Percentiles rank a stretch among this genome's conserved stretches.
These are phyloP conservation scores for Phytopythium sindhum DNA, from an alignment of 352 stramenopile genomes.

Conservation along the genomic window DNA sequence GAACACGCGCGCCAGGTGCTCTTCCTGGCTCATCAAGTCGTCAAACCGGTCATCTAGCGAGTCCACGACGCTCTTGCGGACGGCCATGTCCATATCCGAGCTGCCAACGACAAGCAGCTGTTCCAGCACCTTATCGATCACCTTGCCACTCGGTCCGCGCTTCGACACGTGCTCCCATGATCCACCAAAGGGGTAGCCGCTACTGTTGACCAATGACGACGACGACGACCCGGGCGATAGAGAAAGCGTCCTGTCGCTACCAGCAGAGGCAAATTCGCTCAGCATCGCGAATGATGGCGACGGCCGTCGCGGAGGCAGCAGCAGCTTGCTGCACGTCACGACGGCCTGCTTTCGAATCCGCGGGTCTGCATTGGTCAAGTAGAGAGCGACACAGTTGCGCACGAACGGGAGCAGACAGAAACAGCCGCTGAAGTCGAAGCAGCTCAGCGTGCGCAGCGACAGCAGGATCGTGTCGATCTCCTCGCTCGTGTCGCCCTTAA, in stretches of 20 bases:
- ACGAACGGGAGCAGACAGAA: slow-evolving; percentile 96
- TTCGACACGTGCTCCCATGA: slow-evolving; percentile 70
- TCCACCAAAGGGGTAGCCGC: not conserved
- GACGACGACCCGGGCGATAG: slow-evolving; percentile 8
- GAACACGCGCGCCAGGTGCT: slow-evolving; percentile 92
- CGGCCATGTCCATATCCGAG: slow-evolving; percentile 88
- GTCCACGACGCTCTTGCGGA: slow-evolving; percentile 92
- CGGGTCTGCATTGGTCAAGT: slow-evolving; percentile 88
- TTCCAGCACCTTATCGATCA: slow-evolving; percentile 93
- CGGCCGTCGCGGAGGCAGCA: slow-evolving; percentile 37
- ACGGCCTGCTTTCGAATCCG: slow-evolving; percentile 91
- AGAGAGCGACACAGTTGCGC: slow-evolving; percentile 90
- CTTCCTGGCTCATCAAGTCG: slow-evolving; percentile 89
- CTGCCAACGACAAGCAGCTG: slow-evolving; percentile 91
- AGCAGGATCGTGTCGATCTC: slow-evolving; percentile 85
- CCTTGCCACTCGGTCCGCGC: slow-evolving; percentile 76
- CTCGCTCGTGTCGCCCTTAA: slow-evolving; percentile 76
- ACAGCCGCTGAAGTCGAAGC: slow-evolving; percentile 91
- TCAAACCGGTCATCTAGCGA: slow-evolving; percentile 93
- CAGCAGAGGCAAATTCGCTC: not conserved
- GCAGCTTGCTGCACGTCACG: slow-evolving; percentile 74
- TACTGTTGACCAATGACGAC: slow-evolving; percentile 4
- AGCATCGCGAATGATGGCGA: slow-evolving; percentile 17
- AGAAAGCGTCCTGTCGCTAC: slow-evolving; percentile 13
- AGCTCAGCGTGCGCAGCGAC: slow-evolving; percentile 91